Base-by-base conservation (phyloP, 2,329 filamentous ascomycete genomes). In the Neofusicoccum cordaticola region DNA sequence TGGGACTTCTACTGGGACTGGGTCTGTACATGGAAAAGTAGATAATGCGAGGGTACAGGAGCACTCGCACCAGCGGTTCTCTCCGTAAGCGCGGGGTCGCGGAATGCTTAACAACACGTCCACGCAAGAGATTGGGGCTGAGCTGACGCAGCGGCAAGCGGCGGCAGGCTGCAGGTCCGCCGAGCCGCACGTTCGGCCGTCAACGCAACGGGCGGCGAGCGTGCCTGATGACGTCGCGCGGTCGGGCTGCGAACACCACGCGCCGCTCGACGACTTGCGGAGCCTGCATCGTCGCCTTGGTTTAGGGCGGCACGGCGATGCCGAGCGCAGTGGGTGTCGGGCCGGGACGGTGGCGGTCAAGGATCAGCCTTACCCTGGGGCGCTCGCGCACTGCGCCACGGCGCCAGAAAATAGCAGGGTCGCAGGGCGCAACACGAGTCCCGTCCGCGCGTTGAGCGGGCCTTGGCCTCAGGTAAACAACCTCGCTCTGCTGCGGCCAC, bases 401-500 rank as follows among this genome's bases (percentile, higher is more conserved):
- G n/a, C 39, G 37, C 31, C 12, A 19, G 37, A 60, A 60, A 60
- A 47, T 44, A 58, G 56, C 56, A 44, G n/a, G 42, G n/a, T 8
- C n/a, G n/a, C 42, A 47, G 42, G 41, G 56, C 39, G 52, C 52
- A 19, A 56, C 52, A 58, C 39, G 53, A 45, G 53, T 19, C 53
- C 39, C 41, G 41, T 12, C 41, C 52, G 52, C 50, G 52, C 51
- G 39, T 39, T 41, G 51, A 27, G 53, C 53, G 53, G 51, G 51
- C 53, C 56, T 60, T 60, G 53, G 53, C 53, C 53, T 44, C 53
- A 58, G 22, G 56, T 60, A 60, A 60, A 47, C 41, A 60, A n/a
- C 56, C 41, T 35, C 37, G 37, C 37, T 44, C 39, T 58, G 53
- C 53, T 58, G 56, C 56, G 41, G 42, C 42, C 34, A 47, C 56